Evolutionary conservation across 352 stramenopile species (phyloP), one percentile per base, ranked within the genome.

Genomic region (Saprolegnia diclina): DNA sequence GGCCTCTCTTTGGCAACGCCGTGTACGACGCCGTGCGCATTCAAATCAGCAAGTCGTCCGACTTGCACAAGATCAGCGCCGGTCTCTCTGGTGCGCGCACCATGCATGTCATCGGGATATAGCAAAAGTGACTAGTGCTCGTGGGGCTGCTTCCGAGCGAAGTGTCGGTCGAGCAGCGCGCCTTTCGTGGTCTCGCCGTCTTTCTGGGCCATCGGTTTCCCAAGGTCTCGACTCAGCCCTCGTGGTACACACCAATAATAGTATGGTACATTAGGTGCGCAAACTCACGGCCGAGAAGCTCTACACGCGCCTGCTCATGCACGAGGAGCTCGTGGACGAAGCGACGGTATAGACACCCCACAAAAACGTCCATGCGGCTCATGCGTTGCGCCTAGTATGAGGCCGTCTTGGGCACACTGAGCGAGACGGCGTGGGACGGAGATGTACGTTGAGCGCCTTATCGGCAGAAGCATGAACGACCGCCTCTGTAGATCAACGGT

Each of bases 141-240:
- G 74, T 91, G 40, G 85, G 83, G 7, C 64, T 96, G 11, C 70
- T 93, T 1, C 82, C 84, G 2, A 92, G 84, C 46, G 78, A 91
- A 21, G 46, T 56, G 4, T 71, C 83, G 19, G 89, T 82, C 0
- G 77, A 91, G 65, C 32, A 40, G 0, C 88, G 86, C 44, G 74
- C 77, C 0, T 71, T 95, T n/a, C 80, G 82, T 32, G 85, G 85
- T 18, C 71, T 95, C 11, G 62, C 92, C 24, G 45, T 94, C 54
- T 91, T 94, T 56, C 70, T 95, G 0, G 85, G 74, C 1, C 89
- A 97, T 73, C 83, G 85, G 7, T 97, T 94, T 64, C 89, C 89
- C 0, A 90, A 85, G 59, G 57, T 62, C 11, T 48, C 42, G 4
- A 35, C 42, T n/a, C 42, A 10, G 18, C 7, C 4, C 42, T n/a